Percentiles rank a stretch among this genome's conserved stretches.
phyloP scores from a whole-genome alignment of 2,329 filamentous ascomycete genomes.

The Aspergillus versicolor region DNA sequence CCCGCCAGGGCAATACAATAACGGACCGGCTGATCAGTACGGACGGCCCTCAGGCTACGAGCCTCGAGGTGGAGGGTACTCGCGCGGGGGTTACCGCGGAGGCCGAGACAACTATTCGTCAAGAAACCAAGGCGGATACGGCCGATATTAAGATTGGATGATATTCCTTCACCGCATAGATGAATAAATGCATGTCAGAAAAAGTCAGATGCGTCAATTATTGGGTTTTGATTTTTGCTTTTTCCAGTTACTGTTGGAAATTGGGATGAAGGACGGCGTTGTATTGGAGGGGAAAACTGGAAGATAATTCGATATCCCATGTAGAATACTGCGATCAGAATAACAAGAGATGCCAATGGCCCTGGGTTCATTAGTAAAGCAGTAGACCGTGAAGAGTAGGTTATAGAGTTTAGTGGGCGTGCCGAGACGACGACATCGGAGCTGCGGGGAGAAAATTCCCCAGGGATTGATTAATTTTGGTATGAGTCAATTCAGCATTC shows the following conservation, averaged over 20 bases:
- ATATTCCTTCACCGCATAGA: neutral
- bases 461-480: neutral
- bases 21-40: conserved; percentile 21
- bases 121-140: conserved; percentile 39
- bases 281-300: neutral
- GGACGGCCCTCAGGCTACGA: conserved; percentile 28
- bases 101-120: conserved; percentile 32
- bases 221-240: conserved; percentile 9
- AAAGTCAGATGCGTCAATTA: conserved; percentile 1
- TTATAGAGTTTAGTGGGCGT: neutral
- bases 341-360: conserved; percentile 2
- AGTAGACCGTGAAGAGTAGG: neutral
- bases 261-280: conserved; percentile 11
- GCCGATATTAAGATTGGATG: conserved; percentile 33
- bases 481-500: conserved; percentile 12
- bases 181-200: neutral
- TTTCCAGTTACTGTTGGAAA: conserved; percentile 6
- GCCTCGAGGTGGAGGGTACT: conserved; percentile 25
- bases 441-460: conserved; percentile 14
- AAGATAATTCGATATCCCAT: neutral
- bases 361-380: neutral
- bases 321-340: conserved; percentile 5
- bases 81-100: conserved; percentile 23
- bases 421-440: conserved; percentile 17
- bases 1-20: conserved; percentile 24